These are phyloP conservation scores for Botryotinia globosa DNA, from an alignment of 2,329 filamentous ascomycete genomes.

Conservation along the genomic window DNA sequence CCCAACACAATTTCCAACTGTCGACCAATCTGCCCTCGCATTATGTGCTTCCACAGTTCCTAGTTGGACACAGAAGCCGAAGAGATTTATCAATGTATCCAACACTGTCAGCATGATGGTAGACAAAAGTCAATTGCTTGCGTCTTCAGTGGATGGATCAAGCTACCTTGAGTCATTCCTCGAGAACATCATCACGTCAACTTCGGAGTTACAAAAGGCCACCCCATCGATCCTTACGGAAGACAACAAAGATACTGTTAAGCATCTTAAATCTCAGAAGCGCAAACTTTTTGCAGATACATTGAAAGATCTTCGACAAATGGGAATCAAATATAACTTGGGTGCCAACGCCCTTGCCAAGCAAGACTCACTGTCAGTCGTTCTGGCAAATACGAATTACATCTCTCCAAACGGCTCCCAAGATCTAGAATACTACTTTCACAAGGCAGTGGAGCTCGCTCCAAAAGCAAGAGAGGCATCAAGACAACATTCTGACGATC, in stretches of 20 bases:
- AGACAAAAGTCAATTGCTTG: slow-evolving; percentile 54
- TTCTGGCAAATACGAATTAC: slow-evolving; percentile 60
- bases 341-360: slow-evolving; percentile 68
- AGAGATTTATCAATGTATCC: slow-evolving; percentile 67
- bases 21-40: slow-evolving; percentile 33
- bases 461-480: slow-evolving; percentile 64
- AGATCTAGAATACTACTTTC: slow-evolving; percentile 65
- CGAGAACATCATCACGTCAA: slow-evolving; percentile 63
- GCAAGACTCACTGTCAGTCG: slow-evolving; percentile 67
- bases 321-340: slow-evolving; percentile 86
- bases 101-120: slow-evolving; percentile 74
- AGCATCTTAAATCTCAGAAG: slow-evolving; percentile 89
- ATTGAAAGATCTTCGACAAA: slow-evolving; percentile 74
- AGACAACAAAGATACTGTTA: slow-evolving; percentile 79
- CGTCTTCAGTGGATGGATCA: slow-evolving; percentile 54
- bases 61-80: slow-evolving; percentile 48
- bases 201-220: slow-evolving; percentile 73
- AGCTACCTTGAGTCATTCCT: slow-evolving; percentile 65
- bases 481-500: slow-evolving; percentile 76
- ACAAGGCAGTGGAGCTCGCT: slow-evolving; percentile 73
- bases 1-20: slow-evolving; percentile 24
- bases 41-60: slow-evolving; percentile 37
- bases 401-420: slow-evolving; percentile 32
- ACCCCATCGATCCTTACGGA: slow-evolving; percentile 80
- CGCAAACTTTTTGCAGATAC: slow-evolving; percentile 87